Evolutionary conservation across 768 basidiomycete genomes (phyloP), one percentile per base, ranked within the genome.

Genomic region (Chalciporus pseudorubinellus): DNA sequence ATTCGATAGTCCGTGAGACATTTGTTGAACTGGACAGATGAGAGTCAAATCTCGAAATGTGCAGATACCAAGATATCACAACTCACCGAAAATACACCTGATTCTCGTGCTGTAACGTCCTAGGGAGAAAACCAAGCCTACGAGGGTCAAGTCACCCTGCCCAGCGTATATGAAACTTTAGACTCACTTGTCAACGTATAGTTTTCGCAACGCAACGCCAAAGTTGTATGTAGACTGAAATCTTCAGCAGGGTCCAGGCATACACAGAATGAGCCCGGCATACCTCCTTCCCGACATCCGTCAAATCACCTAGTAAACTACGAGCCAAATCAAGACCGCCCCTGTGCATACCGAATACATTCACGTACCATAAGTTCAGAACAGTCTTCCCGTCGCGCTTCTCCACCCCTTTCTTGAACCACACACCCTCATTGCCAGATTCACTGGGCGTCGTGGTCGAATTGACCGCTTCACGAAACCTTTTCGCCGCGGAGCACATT

Each of bases 1-100:
- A 84, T 58, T 91, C 87, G 14, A 84, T 82, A 6, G 89, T 91
- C 29, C 90, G 76, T 0, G 88, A 80, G 65, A 92, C 81, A 60
- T 88, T 86, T 2, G 90, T 92, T 14, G 81, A 85, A 42, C 85
- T 84, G 44, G 9, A 50, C 22, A 29, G 48, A 49, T 21, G 36
- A 7, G 16, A 22, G 34, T 29, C 12, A 3, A 8, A 24, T 48
- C 42, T 51, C n/a, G 10, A 39, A 24, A 28, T 22, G 7, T 24
- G 51, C 8, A n/a, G 3, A 22, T 31, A 39, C 6, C 19, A 36
- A 1, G 16, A 42, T 1, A 20, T 11, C 44, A n/a, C n/a, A 6
- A 51, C 51, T 42, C 46, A 81, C 76, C 87, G 74, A 57, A 89
- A 85, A 64, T 88, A 89, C 21, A 76, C 74, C 46, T 76, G 68